Base-by-base conservation (phyloP, 2,329 filamentous ascomycete species). In the Fusarium sp. region DNA sequence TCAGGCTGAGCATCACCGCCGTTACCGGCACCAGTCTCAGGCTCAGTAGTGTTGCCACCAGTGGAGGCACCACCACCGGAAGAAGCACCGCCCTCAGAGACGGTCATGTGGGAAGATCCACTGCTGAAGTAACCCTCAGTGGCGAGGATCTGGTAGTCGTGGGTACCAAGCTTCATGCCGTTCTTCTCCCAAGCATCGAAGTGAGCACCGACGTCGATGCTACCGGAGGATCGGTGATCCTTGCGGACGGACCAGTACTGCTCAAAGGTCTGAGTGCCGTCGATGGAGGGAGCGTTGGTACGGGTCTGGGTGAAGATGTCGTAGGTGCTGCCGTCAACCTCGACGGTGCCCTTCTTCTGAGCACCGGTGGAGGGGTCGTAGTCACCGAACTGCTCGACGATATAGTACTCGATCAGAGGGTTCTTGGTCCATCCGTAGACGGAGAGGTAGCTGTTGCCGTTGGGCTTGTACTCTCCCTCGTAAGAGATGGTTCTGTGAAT, bases 121-220 rank as follows among this genome's bases (percentile, higher is more conserved):
- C 78, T 82, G 78, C 84, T 86, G 61, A 80, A 77, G 76, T 86
- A 87, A 13, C 84, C 86, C 76, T 88, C 86, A 2, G 83, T 85
- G 9, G 86, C 86, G 18, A 87, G 76, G 57, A 88, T 86, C 80
- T 84, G 82, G 76, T 88, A 88, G 76, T 88, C 80, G 68, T 82
- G 80, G 12, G 73, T 79, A 4, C 86, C 86, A 13, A 88, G 73
- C 32, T 77, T 80, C 78, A 87, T 75, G 8, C 86, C 86, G n/a
- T 76, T 72, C 53, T 80, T 79, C 23, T 76, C 75, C 86, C 86
- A 88, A 7, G 85, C 85, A 66, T 84, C 80, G 68, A 88, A 87
- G 76, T 88, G 86, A 63, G 81, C 83, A 25, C 76, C 78, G 5
- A 81, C 80, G 21, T 81, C 84, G 56, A 89, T 82, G 14, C 82